These are phyloP conservation scores for Yamadazyma laniorum DNA, from an alignment of 805 yeast species.

Conservation along the genomic window DNA sequence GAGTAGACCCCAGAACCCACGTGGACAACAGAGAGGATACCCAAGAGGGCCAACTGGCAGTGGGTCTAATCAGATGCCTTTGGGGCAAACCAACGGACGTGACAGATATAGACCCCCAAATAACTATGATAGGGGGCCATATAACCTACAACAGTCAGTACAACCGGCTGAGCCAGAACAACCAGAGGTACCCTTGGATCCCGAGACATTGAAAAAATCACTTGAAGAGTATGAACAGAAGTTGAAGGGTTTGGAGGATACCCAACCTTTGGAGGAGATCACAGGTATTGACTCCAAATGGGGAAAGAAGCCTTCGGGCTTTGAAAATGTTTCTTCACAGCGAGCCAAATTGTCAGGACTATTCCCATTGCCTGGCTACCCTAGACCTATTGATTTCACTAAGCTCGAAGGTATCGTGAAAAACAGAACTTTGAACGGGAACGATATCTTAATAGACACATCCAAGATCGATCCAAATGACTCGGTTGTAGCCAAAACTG, in stretches of 20 bases:
- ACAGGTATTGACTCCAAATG: conserved; percentile 53
- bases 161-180: not conserved
- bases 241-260: conserved; percentile 35
- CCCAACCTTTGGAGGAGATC: conserved; percentile 51
- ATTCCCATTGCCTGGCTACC: conserved; percentile 72
- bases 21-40: conserved; percentile 5
- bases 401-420: conserved; percentile 39
- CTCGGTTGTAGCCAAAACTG: conserved; percentile 30
- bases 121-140: not conserved
- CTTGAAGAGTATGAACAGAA: conserved; percentile 23
- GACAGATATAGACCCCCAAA: conserved; percentile 5
- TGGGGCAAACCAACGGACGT: conserved; percentile 9
- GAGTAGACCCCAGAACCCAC: conserved; percentile 14
- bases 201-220: conserved; percentile 4
- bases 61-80: conserved; percentile 9
- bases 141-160: not conserved
- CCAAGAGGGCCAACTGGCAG: conserved; percentile 3
- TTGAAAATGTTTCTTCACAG: conserved; percentile 70
- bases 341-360: conserved; percentile 77
- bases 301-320: conserved; percentile 72
- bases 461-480: conserved; percentile 41
- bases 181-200: conserved; percentile 1
- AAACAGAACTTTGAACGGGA: conserved; percentile 29
- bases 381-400: conserved; percentile 43
- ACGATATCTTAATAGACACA: conserved; percentile 31